These are phyloP conservation scores for Jackrogersella minutella DNA, from an alignment of 495 filamentous ascomycete species.

Conservation along the genomic window DNA sequence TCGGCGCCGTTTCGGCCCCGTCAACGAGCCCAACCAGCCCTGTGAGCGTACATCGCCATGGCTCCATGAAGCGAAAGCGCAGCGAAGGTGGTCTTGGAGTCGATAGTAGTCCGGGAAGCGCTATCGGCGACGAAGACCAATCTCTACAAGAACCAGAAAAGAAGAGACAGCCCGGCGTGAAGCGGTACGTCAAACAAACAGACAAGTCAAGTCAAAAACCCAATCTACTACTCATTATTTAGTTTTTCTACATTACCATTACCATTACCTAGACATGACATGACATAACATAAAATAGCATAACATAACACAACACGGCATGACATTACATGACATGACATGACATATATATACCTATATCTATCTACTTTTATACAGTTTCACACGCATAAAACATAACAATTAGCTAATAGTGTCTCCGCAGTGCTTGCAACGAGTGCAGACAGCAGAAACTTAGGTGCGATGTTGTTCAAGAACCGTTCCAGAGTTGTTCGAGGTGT, in stretches of 20 bases:
- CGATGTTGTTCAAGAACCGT: constrained; percentile 88
- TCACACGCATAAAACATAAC: background rate
- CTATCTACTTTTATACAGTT: no score
- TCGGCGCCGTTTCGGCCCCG: constrained; percentile 48
- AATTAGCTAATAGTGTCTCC: constrained; percentile 13
- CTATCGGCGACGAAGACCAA: constrained; percentile 69
- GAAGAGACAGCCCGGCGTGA: constrained; percentile 75
- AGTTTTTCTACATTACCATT: background rate
- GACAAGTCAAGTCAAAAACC: background rate
- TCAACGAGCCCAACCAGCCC: constrained; percentile 53
- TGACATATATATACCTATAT: constrained; percentile 13
- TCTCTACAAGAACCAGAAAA: constrained; percentile 65
- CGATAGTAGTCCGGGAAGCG: constrained; percentile 75
- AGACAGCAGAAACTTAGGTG: constrained; percentile 94
- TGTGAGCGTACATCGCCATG: constrained; percentile 55
- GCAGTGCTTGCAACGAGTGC: constrained; percentile 88
- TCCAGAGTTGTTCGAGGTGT: constrained; percentile 81
- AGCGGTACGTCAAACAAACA: constrained; percentile 56
- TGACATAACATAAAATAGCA: no score
- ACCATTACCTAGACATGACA: no score
- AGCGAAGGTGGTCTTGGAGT: constrained; percentile 49
- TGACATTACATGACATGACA: no score
- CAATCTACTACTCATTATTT: background rate
- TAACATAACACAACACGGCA: no score
- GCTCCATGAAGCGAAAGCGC: constrained; percentile 57